A percentile compares a stretch with the other conserved stretches of the same genome.
Conservation (phyloP, 805 yeast species). For the Maudiozyma serrabonitensis region DNA sequence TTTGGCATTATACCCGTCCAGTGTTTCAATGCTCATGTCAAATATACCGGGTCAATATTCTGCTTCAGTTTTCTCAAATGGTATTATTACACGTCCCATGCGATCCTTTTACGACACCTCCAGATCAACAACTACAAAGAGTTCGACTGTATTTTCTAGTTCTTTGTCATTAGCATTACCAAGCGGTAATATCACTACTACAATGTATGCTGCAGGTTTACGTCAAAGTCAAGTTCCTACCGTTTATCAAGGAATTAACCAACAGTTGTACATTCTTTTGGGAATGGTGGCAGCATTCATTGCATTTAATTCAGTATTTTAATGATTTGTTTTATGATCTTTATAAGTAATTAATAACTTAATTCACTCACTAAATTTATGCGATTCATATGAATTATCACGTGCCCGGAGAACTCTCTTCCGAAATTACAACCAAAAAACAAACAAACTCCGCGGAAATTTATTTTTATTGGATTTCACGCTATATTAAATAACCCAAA, state of each 20-base stretch:
- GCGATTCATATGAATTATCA: no score
- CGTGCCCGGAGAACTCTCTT: no score
- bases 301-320: no score
- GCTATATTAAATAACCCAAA: no score
- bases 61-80: slow-evolving; percentile 25
- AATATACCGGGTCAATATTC: slow-evolving; percentile 22
- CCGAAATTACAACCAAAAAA: no score
- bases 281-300: no score
- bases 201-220: background rate
- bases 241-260: no score
- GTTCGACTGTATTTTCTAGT: slow-evolving; percentile 6
- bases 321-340: no score
- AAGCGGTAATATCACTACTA: background rate
- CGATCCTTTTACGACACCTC: slow-evolving; percentile 26
- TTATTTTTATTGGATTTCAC: no score
- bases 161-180: slow-evolving; percentile 4
- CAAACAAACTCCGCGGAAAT: no score
- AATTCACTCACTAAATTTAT: no score
- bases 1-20: slow-evolving; percentile 1
- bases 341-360: no score
- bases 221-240: background rate
- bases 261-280: background rate
- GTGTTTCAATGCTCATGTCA: slow-evolving; percentile 7
- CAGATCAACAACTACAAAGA: slow-evolving; percentile 9
- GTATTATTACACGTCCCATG: slow-evolving; percentile 22